Percentiles rank a stretch among this genome's conserved stretches.
phyloP scores from a whole-genome alignment of 2,329 filamentous ascomycete species.

The Trichoderma harzianum region DNA sequence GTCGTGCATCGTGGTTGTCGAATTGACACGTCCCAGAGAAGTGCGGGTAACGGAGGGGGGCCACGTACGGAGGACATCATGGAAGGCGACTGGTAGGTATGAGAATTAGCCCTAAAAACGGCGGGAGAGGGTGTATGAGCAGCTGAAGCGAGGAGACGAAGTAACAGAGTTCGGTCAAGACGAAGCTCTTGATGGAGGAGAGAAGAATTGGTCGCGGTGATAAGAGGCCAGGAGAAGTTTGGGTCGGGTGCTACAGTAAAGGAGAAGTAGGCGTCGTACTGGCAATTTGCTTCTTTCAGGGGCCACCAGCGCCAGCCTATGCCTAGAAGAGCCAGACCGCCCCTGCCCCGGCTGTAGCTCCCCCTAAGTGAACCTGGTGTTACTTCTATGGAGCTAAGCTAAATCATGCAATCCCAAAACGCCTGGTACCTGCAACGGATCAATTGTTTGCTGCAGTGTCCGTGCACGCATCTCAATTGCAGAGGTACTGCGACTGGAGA shows the following conservation, averaged over 20 bases:
- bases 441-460: neutral
- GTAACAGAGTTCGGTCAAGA: conserved; percentile 2
- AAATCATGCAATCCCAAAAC: neutral
- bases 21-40: neutral
- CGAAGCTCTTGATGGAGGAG: conserved; percentile 17
- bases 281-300: conserved; percentile 17
- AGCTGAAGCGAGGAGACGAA: conserved; percentile 18
- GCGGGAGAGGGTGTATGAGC: conserved; percentile 7
- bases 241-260: conserved; percentile 17
- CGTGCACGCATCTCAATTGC: neutral
- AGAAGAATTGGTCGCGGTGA: conserved; percentile 17
- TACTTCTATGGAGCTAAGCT: neutral
- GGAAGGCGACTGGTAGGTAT: conserved; percentile 10
- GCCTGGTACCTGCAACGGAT: neutral
- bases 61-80: conserved; percentile 27
- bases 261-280: conserved; percentile 17
- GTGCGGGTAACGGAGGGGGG: neutral
- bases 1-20: neutral
- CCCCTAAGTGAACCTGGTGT: neutral
- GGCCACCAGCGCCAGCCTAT: conserved; percentile 11
- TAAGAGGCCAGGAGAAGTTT: conserved; percentile 16
- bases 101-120: neutral
- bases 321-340: conserved; percentile 18
- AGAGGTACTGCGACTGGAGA: neutral
- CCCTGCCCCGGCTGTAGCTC: conserved; percentile 19